Conservation (phyloP, 306 rosid genomes). For the Acacia acuminata region DNA sequence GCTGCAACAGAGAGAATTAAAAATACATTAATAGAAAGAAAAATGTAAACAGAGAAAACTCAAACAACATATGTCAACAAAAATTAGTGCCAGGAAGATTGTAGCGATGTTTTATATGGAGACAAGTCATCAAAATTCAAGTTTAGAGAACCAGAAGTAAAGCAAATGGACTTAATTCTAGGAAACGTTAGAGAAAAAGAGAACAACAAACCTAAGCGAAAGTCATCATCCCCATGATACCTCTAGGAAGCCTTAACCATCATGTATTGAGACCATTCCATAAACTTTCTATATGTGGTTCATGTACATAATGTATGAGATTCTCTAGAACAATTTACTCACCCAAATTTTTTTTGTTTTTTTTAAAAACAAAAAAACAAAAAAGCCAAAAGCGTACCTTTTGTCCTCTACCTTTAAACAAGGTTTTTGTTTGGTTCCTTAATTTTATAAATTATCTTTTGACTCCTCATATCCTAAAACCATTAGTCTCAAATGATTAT, state of each 20-base stretch:
- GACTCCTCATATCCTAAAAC: background rate
- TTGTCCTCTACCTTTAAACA: background rate
- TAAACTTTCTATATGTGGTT: no score
- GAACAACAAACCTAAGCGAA: background rate
- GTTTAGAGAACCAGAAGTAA: background rate
- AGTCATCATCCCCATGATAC: background rate
- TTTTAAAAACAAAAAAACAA: background rate
- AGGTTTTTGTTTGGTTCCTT: background rate
- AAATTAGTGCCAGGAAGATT: slow-evolving; percentile 28
- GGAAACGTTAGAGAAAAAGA: background rate
- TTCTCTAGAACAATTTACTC: background rate
- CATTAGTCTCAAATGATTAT: no score
- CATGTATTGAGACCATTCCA: background rate
- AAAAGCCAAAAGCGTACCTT: background rate
- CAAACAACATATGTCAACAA: background rate
- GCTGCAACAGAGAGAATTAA: slow-evolving; percentile 47
- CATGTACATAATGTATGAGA: background rate
- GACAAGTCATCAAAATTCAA: background rate
- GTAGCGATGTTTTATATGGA: background rate
- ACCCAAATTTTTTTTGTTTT: background rate
- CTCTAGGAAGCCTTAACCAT: background rate
- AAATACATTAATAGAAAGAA: background rate
- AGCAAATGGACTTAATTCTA: background rate
- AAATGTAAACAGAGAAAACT: background rate
- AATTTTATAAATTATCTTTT: background rate